Percentiles rank a stretch among this genome's conserved stretches.
These are phyloP conservation scores for Vickermania ingenoplastis DNA, from an alignment of 208 protist genomes.

Conservation along the genomic window DNA sequence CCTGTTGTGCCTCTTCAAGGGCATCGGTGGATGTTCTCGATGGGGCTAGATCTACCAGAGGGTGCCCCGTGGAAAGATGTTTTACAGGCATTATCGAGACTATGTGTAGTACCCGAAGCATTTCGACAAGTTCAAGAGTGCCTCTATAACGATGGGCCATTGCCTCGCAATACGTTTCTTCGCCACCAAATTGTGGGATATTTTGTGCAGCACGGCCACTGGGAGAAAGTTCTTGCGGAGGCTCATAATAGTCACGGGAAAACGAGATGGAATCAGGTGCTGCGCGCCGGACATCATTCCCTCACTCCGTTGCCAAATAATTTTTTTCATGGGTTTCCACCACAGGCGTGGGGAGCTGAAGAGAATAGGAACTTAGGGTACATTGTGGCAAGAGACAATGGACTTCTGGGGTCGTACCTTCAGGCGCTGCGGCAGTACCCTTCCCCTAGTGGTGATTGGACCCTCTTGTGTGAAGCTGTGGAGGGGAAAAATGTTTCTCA, in stretches of 20 bases:
- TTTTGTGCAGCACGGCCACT: no score
- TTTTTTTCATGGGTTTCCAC: neutral
- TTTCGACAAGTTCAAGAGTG: no score
- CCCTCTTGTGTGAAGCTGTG: neutral
- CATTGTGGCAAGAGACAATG: neutral
- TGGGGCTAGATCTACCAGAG: constrained; percentile 27
- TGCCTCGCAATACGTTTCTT: no score
- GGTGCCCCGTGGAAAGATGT: constrained; percentile 34
- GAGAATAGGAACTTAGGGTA: neutral
- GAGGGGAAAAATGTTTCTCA: no score
- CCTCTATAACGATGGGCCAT: no score
- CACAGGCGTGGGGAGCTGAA: neutral
- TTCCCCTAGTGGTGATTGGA: neutral
- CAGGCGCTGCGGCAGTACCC: neutral
- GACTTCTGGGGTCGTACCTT: neutral
- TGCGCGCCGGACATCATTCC: neutral
- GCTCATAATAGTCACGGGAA: neutral
- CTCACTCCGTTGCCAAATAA: neutral
- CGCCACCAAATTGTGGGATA: no score
- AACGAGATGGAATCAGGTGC: neutral
- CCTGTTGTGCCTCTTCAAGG: constrained; percentile 21
- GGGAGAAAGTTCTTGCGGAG: no score
- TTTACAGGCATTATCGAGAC: no score
- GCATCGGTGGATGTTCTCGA: constrained; percentile 18
- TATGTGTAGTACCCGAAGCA: no score